These are phyloP conservation scores for Diplodia seriata DNA, from an alignment of 2,329 filamentous ascomycete genomes.

Conservation along the genomic window DNA sequence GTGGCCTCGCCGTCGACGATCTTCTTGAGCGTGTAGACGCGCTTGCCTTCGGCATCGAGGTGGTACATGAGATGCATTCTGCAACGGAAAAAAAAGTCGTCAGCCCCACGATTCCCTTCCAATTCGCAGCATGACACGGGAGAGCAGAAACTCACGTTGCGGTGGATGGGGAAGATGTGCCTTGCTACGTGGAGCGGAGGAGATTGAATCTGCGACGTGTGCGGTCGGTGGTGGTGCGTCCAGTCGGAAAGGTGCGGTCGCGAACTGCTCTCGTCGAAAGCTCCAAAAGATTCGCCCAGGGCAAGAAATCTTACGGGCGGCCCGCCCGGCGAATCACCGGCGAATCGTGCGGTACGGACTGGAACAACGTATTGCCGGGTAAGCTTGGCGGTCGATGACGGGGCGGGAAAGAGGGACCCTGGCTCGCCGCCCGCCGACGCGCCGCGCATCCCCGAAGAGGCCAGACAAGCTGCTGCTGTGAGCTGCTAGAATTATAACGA, in stretches of 20 bases:
- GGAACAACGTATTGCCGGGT: background rate
- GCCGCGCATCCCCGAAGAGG: conserved; percentile 19
- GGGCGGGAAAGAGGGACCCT: background rate
- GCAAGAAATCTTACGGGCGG: conserved; percentile 13
- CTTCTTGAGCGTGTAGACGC: conserved; percentile 95
- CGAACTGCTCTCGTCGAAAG: conserved; percentile 13
- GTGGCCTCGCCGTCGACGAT: conserved; percentile 81
- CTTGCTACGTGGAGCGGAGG: background rate
- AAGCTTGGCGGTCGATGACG: conserved; percentile 1
- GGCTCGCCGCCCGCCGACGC: background rate
- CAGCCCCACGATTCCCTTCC: background rate
- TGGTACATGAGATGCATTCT: conserved; percentile 85
- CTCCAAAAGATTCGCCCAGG: conserved; percentile 11
- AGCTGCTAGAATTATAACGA: background rate
- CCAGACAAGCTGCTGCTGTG: conserved; percentile 16
- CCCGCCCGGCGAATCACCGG: background rate
- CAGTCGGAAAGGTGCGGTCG: background rate
- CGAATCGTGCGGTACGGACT: background rate
- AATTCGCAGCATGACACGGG: background rate
- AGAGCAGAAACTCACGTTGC: conserved; percentile 1
- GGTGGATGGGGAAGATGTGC: background rate
- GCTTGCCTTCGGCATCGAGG: conserved; percentile 80
- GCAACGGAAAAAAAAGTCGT: conserved; percentile 15
- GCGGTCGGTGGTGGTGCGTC: background rate
- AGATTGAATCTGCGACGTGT: background rate